These are phyloP conservation scores for Penicillium sp. DNA, from an alignment of 2,329 filamentous ascomycete species.

Conservation along the genomic window DNA sequence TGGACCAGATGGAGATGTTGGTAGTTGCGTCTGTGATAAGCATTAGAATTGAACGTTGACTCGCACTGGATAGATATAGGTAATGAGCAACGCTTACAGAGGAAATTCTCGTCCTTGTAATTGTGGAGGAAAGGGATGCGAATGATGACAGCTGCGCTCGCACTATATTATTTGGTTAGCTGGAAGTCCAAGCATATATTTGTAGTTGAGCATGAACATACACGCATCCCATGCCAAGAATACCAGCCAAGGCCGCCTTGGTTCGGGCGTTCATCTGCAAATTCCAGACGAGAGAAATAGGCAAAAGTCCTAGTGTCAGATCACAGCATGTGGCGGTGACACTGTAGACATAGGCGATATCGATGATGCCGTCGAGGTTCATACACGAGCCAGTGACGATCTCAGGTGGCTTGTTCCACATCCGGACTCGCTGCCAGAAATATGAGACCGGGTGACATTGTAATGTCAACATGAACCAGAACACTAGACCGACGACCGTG, in stretches of 20 bases:
- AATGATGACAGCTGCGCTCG: conserved; percentile 38
- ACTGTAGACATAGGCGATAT: conserved; percentile 55
- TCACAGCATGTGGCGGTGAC: conserved; percentile 50
- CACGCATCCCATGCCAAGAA: conserved; percentile 59
- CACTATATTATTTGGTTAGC: conserved; percentile 22
- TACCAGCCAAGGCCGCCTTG: conserved; percentile 53
- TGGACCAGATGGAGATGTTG: conserved; percentile 44
- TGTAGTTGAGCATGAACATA: conserved; percentile 19
- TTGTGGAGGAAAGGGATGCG: conserved; percentile 37
- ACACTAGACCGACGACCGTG: conserved; percentile 47
- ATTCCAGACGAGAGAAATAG: conserved; percentile 54
- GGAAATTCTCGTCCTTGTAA: conserved; percentile 34
- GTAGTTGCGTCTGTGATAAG: conserved; percentile 30
- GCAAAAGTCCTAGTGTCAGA: conserved; percentile 54
- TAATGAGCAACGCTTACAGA: conserved; percentile 28
- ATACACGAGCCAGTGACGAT: conserved; percentile 41
- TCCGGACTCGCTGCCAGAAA: conserved; percentile 48
- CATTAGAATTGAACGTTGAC: conserved; percentile 10
- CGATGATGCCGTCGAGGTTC: conserved; percentile 48
- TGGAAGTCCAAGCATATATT: neutral
- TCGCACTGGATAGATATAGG: no score
- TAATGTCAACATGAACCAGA: conserved; percentile 53
- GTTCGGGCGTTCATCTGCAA: conserved; percentile 54
- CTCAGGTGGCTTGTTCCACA: conserved; percentile 12
- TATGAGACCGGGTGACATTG: conserved; percentile 54